phyloP scores from a whole-genome alignment of 2,329 filamentous ascomycete species.

The Fusarium marasasianum region DNA sequence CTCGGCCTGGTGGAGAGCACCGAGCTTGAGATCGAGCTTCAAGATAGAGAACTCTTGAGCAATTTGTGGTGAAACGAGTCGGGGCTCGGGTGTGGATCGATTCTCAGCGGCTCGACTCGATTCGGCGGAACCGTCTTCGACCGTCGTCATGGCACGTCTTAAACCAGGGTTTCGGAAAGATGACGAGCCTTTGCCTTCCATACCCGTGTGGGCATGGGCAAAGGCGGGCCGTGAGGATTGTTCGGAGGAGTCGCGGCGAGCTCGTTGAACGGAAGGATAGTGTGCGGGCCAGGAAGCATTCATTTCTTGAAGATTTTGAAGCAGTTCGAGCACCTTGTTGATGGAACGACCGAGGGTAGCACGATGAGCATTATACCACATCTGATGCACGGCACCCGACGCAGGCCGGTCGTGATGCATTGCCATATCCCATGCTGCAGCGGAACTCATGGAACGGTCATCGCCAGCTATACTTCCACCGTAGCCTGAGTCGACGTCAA shows the following conservation, averaged over 20 bases:
- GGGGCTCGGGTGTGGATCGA: constrained; percentile 72
- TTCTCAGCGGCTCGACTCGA: constrained; percentile 77
- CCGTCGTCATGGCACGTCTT: constrained; percentile 76
- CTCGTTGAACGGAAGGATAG: constrained; percentile 84
- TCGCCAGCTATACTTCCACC: constrained; percentile 80
- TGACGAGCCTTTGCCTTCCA: constrained; percentile 57
- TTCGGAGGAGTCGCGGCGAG: constrained; percentile 56
- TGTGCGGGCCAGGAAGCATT: constrained; percentile 94
- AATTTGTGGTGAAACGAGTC: constrained; percentile 90
- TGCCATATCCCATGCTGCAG: constrained; percentile 57
- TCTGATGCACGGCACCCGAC: constrained; percentile 87
- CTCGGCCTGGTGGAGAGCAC: constrained; percentile 84
- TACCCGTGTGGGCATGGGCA: constrained; percentile 69
- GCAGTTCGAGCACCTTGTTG: constrained; percentile 82
- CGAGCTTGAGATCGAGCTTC: constrained; percentile 93
- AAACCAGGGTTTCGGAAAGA: constrained; percentile 59
- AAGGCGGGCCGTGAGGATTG: constrained; percentile 69
- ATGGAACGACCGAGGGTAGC: constrained; percentile 89
- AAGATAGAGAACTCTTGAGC: constrained; percentile 95
- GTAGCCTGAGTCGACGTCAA: constrained; percentile 92
- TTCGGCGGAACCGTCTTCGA: constrained; percentile 68
- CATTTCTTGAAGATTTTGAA: constrained; percentile 86
- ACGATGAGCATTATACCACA: constrained; percentile 94
- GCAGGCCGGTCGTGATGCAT: constrained; percentile 60
- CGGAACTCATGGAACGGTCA: constrained; percentile 58